Conservation (phyloP, 2,329 filamentous ascomycete genomes). For the Penicillium sp. region DNA sequence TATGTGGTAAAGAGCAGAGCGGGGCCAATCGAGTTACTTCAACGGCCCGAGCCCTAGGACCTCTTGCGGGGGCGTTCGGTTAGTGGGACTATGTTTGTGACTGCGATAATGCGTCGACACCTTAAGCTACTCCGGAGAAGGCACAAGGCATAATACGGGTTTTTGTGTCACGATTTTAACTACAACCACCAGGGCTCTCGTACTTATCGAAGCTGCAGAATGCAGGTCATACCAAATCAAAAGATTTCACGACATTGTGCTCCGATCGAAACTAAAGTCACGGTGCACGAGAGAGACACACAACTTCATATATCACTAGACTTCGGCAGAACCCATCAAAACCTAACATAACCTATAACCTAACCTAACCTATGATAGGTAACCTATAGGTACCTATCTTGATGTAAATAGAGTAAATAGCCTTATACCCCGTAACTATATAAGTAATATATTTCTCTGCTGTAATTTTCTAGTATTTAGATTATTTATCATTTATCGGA, state of each 20-base stretch:
- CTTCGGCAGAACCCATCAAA: too few species aligned
- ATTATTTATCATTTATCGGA: too few species aligned
- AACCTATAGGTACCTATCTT: too few species aligned
- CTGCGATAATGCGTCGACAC: background rate
- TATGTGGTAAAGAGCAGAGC: background rate
- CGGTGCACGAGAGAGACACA: background rate
- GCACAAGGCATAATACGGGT: background rate
- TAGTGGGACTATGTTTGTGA: background rate
- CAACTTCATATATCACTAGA: background rate
- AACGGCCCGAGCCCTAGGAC: background rate
- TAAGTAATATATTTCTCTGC: too few species aligned
- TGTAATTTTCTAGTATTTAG: too few species aligned
- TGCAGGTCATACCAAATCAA: background rate
- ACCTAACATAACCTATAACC: too few species aligned
- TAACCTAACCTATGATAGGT: too few species aligned
- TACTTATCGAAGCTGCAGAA: constrained; percentile 2
- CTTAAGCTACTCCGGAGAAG: background rate
- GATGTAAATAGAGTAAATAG: too few species aligned
- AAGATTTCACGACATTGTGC: background rate
- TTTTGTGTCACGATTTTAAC: background rate
- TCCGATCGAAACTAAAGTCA: constrained; percentile 2
- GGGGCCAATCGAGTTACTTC: background rate
- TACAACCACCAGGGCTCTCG: constrained; percentile 1
- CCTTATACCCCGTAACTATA: too few species aligned
- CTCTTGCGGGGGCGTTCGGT: background rate